Evolutionary conservation across 192 early-diverging fungal species (phyloP), one percentile per base, ranked within the genome.

Genomic region (Lobulomyces angularis): DNA sequence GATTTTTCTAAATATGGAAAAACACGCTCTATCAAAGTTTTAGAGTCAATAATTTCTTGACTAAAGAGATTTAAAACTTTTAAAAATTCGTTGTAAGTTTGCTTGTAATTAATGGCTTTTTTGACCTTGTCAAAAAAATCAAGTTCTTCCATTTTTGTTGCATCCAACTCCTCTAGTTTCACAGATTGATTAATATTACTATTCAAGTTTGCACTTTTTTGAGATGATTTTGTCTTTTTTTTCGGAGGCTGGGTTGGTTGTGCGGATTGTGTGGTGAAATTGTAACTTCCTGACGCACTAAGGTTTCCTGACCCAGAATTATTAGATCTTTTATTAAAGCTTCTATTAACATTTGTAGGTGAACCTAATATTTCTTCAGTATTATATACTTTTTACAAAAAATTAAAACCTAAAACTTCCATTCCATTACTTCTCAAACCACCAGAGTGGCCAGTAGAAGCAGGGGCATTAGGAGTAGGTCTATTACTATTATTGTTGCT

Each of bases 51-150:
- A 25, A 95, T 81, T 58, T 94, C 86, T 50, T 95, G 86, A 45
- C 79, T 89, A 59, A 85, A 98, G 17, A 97, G 56, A 39, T 95
- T 94, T 17, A 98, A 62, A 1, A 96, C 62, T 56, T 95, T 97
- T 34, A 98, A 67, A 58, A 98, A 98, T 55, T 98, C 92, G 59
- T 84, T 84, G 56, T 94, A 98, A 0, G 82, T 80, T 11, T 67
- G 59, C 37, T 88, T 90, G 65, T 88, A 83, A 2, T 77, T 76
- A 41, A 98, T 87, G 48, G 78, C 67, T 25, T 73, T 71, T 51
- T 88, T 90, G 43, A 86, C 84, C 9, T 81, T 72, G 42, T 97
- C 92, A 68, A 98, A 97, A 48, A 97, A 87, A 25, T 85, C 83
- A 4, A 89, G 63, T 54, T 98, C 95, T 36, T 94, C 88, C 6